Evolutionary conservation across 495 filamentous ascomycete genomes (phyloP).

Genomic region (Echria macrotheca): DNA sequence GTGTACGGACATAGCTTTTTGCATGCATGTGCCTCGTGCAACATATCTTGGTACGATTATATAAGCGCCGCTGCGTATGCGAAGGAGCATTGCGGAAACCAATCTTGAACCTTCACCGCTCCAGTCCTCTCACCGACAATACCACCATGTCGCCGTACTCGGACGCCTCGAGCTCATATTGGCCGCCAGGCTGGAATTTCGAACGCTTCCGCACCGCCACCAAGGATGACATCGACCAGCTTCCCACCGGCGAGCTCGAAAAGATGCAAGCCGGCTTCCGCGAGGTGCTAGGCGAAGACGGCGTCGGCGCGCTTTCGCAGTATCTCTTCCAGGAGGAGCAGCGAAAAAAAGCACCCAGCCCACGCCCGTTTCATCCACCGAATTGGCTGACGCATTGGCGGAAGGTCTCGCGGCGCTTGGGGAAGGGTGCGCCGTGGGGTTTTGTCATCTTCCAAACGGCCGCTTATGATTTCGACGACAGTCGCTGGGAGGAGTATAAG

Average conservation of each 20-base stretch:
- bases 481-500: background rate
- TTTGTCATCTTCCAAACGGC: background rate
- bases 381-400: background rate
- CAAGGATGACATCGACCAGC: background rate
- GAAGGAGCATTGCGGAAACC: too few relatives aligned
- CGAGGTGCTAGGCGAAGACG: background rate
- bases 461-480: background rate
- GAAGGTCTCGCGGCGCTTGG: background rate
- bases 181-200: background rate
- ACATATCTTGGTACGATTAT: too few relatives aligned
- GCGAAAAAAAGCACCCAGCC: background rate
- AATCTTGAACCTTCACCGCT: too few relatives aligned
- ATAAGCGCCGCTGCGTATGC: too few relatives aligned
- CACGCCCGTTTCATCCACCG: background rate
- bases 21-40: too few relatives aligned
- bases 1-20: too few relatives aligned
- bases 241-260: background rate
- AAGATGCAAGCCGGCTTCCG: background rate
- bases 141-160: background rate
- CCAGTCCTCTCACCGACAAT: background rate
- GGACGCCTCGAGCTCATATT: background rate
- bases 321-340: background rate
- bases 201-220: background rate
- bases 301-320: background rate
- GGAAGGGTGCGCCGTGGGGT: background rate